A percentile compares a stretch with the other conserved stretches of the same genome.
Conservation (phyloP, 1,284 basidiomycete species). For the Papiliotrema laurentii region DNA sequence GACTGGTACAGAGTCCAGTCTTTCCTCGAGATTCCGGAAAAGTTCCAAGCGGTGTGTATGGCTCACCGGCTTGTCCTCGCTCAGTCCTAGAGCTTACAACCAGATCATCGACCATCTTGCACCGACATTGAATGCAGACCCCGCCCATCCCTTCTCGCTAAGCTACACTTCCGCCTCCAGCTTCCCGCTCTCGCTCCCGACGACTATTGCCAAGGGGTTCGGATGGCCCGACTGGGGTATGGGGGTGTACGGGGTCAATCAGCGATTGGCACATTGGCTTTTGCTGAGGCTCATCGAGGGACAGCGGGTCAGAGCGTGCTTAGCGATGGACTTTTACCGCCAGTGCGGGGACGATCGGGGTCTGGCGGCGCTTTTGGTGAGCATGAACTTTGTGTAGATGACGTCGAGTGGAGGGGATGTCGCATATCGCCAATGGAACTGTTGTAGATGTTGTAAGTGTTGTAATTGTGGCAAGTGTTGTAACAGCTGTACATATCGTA, state of each 20-base stretch:
- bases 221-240: constrained; percentile 68
- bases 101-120: constrained; percentile 17
- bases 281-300: constrained; percentile 47
- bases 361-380: constrained; percentile 26
- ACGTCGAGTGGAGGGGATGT: constrained; percentile 1
- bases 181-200: constrained; percentile 72
- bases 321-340: constrained; percentile 41
- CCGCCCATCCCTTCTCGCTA: constrained; percentile 53
- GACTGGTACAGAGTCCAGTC: constrained; percentile 80
- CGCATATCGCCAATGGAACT: background rate
- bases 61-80: background rate
- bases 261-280: constrained; percentile 66
- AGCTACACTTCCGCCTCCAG: constrained; percentile 73
- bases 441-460: background rate
- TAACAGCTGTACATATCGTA: no score
- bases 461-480: no score
- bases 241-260: constrained; percentile 77
- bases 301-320: constrained; percentile 22
- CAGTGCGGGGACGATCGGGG: constrained; percentile 17
- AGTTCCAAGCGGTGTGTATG: constrained; percentile 53
- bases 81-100: background rate
- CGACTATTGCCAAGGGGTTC: constrained; percentile 68
- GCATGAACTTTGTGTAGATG: constrained; percentile 27
- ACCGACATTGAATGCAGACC: constrained; percentile 56
- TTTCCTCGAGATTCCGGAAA: constrained; percentile 73